Evolutionary conservation across 371 early-diverging fungal species (phyloP), one percentile per base, ranked within the genome.

Genomic region (Mortierella sp.): DNA sequence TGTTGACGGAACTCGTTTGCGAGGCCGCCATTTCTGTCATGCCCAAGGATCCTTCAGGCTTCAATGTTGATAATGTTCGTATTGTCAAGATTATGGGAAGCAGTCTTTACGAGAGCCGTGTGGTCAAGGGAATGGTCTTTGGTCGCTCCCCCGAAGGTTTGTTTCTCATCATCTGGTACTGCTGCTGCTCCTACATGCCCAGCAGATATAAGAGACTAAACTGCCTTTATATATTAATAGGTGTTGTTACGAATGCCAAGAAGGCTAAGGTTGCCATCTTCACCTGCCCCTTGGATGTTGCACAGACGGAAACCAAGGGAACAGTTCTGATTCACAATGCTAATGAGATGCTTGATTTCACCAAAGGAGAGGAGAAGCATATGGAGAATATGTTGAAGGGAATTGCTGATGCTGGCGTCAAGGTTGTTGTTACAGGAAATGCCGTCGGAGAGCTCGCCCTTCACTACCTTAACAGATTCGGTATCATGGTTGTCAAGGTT

Each of bases 221-320:
- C 3, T 54, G 0, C 51, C 51, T 35, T 13, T 32, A 6, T n/a
- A 59, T 6, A 40, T 51, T 15, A 45, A 8, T 68, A 77, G 78
- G 78, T 72, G 84, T 88, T 31, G 72, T 92, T 59, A 90, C 89
- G 26, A 85, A 88, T 40, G 95, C 89, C 19, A 85, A 84, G 58
- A 91, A 94, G 76, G 97, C 96, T 77, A 97, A 97, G 88, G 91
- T 98, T 53, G 99, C 98, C 45, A 93, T 99, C 65, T 99, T 96
- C 86, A 94, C 97, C 45, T 99, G 98, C 83, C 94, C 97, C 13
- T 86, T 99, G 66, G 99, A 99, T 79, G 93, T 98, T 68, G 87
- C 94, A 22, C 93, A 96, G 83, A 98, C 99, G 32, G 99, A 99
- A 84, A 99, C 99, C 64, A 99, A 99, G 90, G 99, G 99, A 53